These are phyloP conservation scores for Sarcomyxa edulis DNA, from an alignment of 768 basidiomycete genomes.

Conservation along the genomic window DNA sequence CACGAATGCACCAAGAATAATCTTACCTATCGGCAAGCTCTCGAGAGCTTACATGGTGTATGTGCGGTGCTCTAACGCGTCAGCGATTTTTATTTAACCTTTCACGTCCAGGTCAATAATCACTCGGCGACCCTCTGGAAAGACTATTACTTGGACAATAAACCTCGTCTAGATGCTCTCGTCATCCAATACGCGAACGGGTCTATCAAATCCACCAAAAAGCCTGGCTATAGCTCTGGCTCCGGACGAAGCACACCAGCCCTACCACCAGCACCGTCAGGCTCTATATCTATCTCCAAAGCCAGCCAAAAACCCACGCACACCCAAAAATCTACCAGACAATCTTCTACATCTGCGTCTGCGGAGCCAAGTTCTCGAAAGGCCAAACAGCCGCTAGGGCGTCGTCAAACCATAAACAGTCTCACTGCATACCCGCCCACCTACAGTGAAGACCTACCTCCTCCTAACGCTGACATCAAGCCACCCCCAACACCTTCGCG, in stretches of 20 bases:
- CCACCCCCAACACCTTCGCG: constrained; percentile 62
- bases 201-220: constrained; percentile 12
- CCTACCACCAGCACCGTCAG: constrained; percentile 1
- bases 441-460: constrained; percentile 41
- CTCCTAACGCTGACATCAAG: constrained; percentile 56
- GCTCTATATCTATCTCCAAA: too few species aligned
- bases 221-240: constrained; percentile 7
- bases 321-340: too few species aligned
- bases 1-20: constrained; percentile 7
- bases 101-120: constrained; percentile 33
- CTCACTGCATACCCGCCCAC: constrained; percentile 48
- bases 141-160: constrained; percentile 74
- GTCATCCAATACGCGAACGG: constrained; percentile 20
- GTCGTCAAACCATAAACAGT: constrained; percentile 56
- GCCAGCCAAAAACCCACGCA: too few species aligned
- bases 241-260: constrained; percentile 2
- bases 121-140: constrained; percentile 68
- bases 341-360: too few species aligned
- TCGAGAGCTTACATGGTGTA: constrained; percentile 10
- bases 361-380: too few species aligned
- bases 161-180: constrained; percentile 47
- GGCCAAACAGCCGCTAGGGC: too few species aligned
- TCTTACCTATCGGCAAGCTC: constrained; percentile 9
- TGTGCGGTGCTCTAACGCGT: constrained; percentile 4
- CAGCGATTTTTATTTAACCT: neutral